Evolutionary conservation across 495 filamentous ascomycete species (phyloP).

Genomic region (Trichocladium uniseriatum): DNA sequence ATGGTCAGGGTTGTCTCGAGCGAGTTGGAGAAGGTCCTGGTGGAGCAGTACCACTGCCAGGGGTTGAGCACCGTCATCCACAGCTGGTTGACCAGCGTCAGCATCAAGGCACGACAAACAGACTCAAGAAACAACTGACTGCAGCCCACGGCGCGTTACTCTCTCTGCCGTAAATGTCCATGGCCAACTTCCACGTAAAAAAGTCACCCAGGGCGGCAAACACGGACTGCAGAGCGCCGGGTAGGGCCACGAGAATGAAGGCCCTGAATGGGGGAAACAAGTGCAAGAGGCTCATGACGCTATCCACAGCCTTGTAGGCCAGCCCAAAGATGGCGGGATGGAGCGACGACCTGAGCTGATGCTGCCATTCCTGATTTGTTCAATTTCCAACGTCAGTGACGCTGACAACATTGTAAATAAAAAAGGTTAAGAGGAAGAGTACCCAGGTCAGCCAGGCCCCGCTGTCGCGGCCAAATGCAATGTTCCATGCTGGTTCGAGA

Average conservation of each 20-base stretch:
- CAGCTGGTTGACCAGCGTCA: slow-evolving; percentile 34
- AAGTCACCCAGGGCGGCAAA: slow-evolving; percentile 75
- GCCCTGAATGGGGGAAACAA: slow-evolving; percentile 42
- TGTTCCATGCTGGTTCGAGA: slow-evolving; percentile 87
- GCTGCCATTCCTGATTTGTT: slow-evolving; percentile 73
- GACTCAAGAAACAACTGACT: slow-evolving; percentile 37
- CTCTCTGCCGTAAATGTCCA: slow-evolving; percentile 56
- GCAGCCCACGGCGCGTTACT: slow-evolving; percentile 58
- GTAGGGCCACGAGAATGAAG: slow-evolving; percentile 58
- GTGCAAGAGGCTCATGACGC: slow-evolving; percentile 42
- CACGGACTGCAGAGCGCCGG: slow-evolving; percentile 65
- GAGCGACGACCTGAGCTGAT: slow-evolving; percentile 84
- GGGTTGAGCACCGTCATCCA: slow-evolving; percentile 70
- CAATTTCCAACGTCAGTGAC: not conserved
- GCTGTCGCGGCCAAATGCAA: slow-evolving; percentile 67
- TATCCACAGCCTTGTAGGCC: slow-evolving; percentile 56
- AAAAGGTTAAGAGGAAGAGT: slow-evolving; percentile 23
- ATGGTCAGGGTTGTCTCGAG: slow-evolving; percentile 82
- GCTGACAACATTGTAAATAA: slow-evolving; percentile 2
- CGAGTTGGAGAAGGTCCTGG: slow-evolving; percentile 86
- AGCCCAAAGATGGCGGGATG: slow-evolving; percentile 78
- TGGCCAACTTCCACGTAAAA: slow-evolving; percentile 79
- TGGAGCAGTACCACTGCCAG: slow-evolving; percentile 96
- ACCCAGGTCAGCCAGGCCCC: slow-evolving; percentile 97
- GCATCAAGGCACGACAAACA: not conserved